These are phyloP conservation scores for Rhipidocladum racemiflorum DNA, from an alignment of 176 grass and related monocot species.

Conservation along the genomic window DNA sequence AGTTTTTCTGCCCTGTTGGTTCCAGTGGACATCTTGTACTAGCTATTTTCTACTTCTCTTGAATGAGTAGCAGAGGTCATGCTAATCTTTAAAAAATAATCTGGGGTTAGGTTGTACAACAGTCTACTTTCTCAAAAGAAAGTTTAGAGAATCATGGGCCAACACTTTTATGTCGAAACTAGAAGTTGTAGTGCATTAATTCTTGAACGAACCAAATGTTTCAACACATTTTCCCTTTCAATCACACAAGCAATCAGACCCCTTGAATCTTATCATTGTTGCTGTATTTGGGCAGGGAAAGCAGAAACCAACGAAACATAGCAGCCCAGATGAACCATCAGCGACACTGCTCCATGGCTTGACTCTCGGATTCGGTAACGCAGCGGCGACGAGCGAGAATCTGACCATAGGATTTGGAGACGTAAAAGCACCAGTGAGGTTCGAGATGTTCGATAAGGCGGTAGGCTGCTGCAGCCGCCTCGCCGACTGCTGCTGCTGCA, in stretches of 20 bases:
- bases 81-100: too few species aligned
- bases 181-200: background rate
- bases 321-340: constrained; percentile 25
- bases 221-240: background rate
- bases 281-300: constrained; percentile 31
- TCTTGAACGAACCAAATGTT: background rate
- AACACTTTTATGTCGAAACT: background rate
- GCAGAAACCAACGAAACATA: constrained; percentile 36
- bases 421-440: constrained; percentile 40
- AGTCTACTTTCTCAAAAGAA: background rate
- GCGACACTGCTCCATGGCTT: constrained; percentile 40
- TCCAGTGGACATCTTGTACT: too few species aligned
- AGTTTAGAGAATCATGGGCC: background rate
- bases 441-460: constrained; percentile 57
- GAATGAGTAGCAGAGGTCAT: too few species aligned
- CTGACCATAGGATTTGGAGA: constrained; percentile 50
- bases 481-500: constrained; percentile 62
- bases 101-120: background rate
- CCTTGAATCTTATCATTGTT: background rate
- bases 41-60: too few species aligned
- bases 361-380: constrained; percentile 65
- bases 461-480: constrained; percentile 58
- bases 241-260: too few species aligned
- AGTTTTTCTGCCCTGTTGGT: too few species aligned
- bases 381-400: constrained; percentile 65